phyloP scores from a whole-genome alignment of 169 alveolate species.

The Eimeria tenella region DNA sequence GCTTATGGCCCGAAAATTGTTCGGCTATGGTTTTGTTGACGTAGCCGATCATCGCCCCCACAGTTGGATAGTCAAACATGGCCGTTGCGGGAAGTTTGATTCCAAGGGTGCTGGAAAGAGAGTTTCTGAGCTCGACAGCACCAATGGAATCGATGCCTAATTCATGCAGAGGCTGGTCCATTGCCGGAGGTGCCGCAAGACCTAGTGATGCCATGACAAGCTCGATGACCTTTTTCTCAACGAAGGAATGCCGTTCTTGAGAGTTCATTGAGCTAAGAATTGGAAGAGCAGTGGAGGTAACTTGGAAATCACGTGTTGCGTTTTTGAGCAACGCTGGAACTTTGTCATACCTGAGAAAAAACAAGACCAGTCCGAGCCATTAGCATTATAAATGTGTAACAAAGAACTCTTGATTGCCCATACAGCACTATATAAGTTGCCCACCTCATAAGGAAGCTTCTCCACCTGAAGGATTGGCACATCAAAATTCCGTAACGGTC shows the following conservation, averaged over 20 bases:
- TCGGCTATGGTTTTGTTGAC: slow-evolving; percentile 78
- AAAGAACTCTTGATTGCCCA: neutral
- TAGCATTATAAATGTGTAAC: neutral
- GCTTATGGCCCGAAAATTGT: slow-evolving; percentile 66
- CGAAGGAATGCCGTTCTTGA: slow-evolving; percentile 63
- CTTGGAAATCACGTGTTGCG: slow-evolving; percentile 65
- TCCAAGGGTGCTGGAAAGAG: slow-evolving; percentile 81
- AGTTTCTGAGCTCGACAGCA: slow-evolving; percentile 84
- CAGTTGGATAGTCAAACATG: slow-evolving; percentile 85
- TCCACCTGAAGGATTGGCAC: slow-evolving; percentile 81
- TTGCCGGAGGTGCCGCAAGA: slow-evolving; percentile 73
- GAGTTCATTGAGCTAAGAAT: slow-evolving; percentile 73
- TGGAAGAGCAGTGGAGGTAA: slow-evolving; percentile 48
- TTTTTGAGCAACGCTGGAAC: slow-evolving; percentile 73
- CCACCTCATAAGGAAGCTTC: slow-evolving; percentile 76
- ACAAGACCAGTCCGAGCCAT: neutral
- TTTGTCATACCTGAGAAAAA: slow-evolving; percentile 50
- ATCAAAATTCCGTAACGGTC: slow-evolving; percentile 63
- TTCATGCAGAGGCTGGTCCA: slow-evolving; percentile 86
- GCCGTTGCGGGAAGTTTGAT: slow-evolving; percentile 86
- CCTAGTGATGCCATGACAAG: slow-evolving; percentile 75
- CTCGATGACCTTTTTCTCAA: slow-evolving; percentile 68
- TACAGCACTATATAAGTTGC: neutral
- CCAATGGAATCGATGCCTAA: slow-evolving; percentile 87
- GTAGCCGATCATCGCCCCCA: slow-evolving; percentile 82